These are phyloP conservation scores for Penicillium sp. DNA, from an alignment of 2,329 filamentous ascomycete genomes.

Conservation along the genomic window DNA sequence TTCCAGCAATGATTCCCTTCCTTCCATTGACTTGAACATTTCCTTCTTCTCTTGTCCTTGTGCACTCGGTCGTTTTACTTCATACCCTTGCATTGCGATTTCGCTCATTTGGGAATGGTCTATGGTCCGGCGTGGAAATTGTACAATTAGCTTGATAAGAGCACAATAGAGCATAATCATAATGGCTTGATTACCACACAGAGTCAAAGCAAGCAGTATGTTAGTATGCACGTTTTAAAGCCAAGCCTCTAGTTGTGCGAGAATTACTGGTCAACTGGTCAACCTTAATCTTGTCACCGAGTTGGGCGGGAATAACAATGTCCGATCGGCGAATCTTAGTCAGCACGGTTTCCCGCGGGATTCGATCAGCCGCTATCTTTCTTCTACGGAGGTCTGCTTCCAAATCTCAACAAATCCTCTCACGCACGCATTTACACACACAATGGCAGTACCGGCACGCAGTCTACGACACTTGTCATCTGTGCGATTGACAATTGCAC, in stretches of 20 bases:
- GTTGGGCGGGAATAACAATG: slow-evolving; percentile 7
- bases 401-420: not conserved
- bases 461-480: slow-evolving; percentile 35
- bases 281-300: not conserved
- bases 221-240: not conserved
- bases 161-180: slow-evolving; percentile 24
- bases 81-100: slow-evolving; percentile 30
- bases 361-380: slow-evolving; percentile 24
- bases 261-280: not conserved
- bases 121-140: slow-evolving; percentile 2
- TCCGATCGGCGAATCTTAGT: slow-evolving; percentile 12
- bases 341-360: slow-evolving; percentile 32
- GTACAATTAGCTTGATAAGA: slow-evolving; percentile 20
- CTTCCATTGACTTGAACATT: slow-evolving; percentile 7
- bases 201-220: no score
- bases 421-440: slow-evolving; percentile 12
- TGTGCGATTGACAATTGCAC: slow-evolving; percentile 25
- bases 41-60: not conserved
- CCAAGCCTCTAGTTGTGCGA: not conserved
- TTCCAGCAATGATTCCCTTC: slow-evolving; percentile 3
- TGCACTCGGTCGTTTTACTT: slow-evolving; percentile 8
- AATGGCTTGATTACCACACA: slow-evolving; percentile 8
- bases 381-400: not conserved
- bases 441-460: slow-evolving; percentile 37
- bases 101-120: slow-evolving; percentile 12